phyloP scores from a whole-genome alignment of 768 basidiomycete species.

The Lentinula lateritia region DNA sequence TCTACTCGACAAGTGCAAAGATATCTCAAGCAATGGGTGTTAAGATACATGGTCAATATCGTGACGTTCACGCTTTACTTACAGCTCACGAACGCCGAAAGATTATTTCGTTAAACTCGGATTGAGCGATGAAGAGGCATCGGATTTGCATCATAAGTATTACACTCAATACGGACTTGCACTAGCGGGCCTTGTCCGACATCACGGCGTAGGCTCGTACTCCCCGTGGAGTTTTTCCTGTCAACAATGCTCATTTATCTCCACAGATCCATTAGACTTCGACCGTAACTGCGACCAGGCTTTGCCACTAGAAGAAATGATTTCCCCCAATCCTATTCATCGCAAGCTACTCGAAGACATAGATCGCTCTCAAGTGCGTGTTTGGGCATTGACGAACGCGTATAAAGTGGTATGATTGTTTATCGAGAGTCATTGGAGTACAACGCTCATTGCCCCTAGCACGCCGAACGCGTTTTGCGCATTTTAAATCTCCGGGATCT shows the following conservation, averaged over 20 bases:
- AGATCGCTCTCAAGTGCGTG: slow-evolving; percentile 67
- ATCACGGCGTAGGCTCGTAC: slow-evolving; percentile 67
- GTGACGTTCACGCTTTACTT: not conserved
- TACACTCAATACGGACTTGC: slow-evolving; percentile 82
- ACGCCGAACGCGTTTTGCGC: slow-evolving; percentile 72
- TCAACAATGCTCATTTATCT: not conserved
- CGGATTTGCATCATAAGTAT: slow-evolving; percentile 63
- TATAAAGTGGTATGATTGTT: slow-evolving; percentile 53
- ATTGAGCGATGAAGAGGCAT: slow-evolving; percentile 62
- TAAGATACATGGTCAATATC: slow-evolving; percentile 61
- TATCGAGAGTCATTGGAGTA: not conserved
- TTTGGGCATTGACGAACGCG: slow-evolving; percentile 87
- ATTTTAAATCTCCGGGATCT: slow-evolving; percentile 71
- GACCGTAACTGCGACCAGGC: slow-evolving; percentile 80
- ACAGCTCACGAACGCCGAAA: slow-evolving; percentile 18
- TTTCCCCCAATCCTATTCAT: slow-evolving; percentile 55
- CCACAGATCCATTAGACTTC: slow-evolving; percentile 74
- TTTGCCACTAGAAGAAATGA: slow-evolving; percentile 76
- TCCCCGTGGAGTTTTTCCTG: not conserved
- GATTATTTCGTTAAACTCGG: slow-evolving; percentile 74
- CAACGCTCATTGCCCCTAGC: slow-evolving; percentile 36
- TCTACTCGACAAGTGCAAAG: slow-evolving; percentile 72
- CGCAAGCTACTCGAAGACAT: slow-evolving; percentile 74
- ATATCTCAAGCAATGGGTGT: slow-evolving; percentile 78
- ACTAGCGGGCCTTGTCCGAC: slow-evolving; percentile 67